These are phyloP conservation scores for Ustilago curta DNA, from an alignment of 1,284 basidiomycete species.

Conservation along the genomic window DNA sequence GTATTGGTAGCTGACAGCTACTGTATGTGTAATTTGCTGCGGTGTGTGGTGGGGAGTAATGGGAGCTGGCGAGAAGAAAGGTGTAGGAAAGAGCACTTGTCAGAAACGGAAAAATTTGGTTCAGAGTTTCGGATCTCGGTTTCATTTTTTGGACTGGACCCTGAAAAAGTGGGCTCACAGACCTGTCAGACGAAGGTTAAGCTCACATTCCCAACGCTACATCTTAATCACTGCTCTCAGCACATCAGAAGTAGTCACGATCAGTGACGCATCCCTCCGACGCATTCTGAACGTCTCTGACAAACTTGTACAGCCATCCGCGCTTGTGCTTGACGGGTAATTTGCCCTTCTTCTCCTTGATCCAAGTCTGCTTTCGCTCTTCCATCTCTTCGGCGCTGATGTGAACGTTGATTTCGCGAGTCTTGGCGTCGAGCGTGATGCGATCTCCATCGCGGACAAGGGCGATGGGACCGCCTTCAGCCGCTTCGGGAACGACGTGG, in stretches of 20 bases:
- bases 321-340: conserved; percentile 39
- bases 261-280: conserved; percentile 51
- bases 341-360: conserved; percentile 39
- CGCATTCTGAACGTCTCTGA: conserved; percentile 51
- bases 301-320: conserved; percentile 53
- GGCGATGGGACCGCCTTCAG: conserved; percentile 89
- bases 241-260: conserved; percentile 33
- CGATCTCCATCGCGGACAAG: conserved; percentile 87
- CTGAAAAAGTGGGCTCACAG: conserved; percentile 3
- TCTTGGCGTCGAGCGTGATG: conserved; percentile 78
- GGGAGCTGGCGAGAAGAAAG: neutral
- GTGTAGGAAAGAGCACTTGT: neutral
- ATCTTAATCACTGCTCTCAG: too few relatives aligned
- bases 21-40: neutral
- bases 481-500: conserved; percentile 92
- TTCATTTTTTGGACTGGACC: conserved; percentile 9
- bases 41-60: too few relatives aligned
- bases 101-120: conserved; percentile 7
- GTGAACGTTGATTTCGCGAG: conserved; percentile 52
- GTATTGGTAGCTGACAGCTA: neutral
- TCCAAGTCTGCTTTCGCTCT: conserved; percentile 38
- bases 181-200: too few relatives aligned
- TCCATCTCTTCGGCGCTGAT: conserved; percentile 31
- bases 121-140: conserved; percentile 28
- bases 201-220: too few relatives aligned